These are phyloP conservation scores for Cystobasidium ongulense DNA, from an alignment of 768 basidiomycete species.

Conservation along the genomic window DNA sequence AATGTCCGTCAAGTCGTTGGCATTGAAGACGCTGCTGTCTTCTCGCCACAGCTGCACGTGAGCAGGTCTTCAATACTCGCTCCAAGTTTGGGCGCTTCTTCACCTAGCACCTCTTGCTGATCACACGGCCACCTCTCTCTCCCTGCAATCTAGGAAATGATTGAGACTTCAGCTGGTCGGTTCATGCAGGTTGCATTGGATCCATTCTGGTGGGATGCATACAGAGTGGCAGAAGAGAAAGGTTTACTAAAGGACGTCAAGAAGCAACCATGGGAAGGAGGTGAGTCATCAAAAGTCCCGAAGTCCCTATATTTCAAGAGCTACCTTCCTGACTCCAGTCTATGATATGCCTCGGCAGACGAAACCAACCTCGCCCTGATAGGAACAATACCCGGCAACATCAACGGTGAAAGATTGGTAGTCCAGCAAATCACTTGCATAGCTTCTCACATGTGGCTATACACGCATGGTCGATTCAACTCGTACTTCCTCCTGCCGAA, in stretches of 20 bases:
- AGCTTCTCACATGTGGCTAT: slow-evolving; percentile 15
- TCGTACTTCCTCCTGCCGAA: slow-evolving; percentile 11
- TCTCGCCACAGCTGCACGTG: not conserved
- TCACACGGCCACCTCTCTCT: not conserved
- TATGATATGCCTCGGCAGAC: not conserved
- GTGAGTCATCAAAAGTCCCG: slow-evolving; percentile 1
- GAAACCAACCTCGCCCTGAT: slow-evolving; percentile 4
- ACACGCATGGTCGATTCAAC: slow-evolving; percentile 5
- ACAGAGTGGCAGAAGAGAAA: slow-evolving; percentile 3
- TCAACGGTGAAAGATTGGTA: slow-evolving; percentile 8
- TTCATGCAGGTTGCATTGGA: slow-evolving; percentile 10
- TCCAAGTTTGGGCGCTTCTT: too few species aligned
- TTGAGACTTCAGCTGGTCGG: slow-evolving; percentile 1
- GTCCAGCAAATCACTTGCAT: slow-evolving; percentile 1
- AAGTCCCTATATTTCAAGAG: not conserved
- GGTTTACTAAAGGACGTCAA: slow-evolving; percentile 7
- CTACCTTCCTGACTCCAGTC: not conserved
- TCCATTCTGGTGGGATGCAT: slow-evolving; percentile 30
- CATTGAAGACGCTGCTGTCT: not conserved
- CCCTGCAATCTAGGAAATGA: not conserved
- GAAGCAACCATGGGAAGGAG: slow-evolving; percentile 12
- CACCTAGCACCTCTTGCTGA: too few species aligned
- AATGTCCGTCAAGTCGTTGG: slow-evolving; percentile 26
- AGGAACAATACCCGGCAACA: slow-evolving; percentile 1
- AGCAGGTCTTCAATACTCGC: not conserved